phyloP scores from a whole-genome alignment of 495 filamentous ascomycete genomes.

The Aspergillus nanangensis region DNA sequence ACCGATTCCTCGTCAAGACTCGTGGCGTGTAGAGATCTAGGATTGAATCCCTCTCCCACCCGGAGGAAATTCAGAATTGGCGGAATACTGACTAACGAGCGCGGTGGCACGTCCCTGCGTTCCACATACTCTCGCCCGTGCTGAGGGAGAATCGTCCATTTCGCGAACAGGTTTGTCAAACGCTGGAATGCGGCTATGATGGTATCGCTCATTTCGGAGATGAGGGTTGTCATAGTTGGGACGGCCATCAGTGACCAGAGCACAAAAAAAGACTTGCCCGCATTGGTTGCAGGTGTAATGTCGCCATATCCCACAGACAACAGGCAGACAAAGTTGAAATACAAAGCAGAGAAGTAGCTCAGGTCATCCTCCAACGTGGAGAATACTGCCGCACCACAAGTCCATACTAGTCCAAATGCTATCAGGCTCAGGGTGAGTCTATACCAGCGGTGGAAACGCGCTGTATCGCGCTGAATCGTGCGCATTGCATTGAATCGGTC shows the following conservation, averaged over 20 bases:
- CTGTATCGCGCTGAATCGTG: conserved; percentile 62
- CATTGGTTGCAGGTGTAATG: conserved; percentile 64
- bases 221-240: conserved; percentile 64
- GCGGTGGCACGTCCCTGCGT: conserved; percentile 36
- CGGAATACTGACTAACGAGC: conserved; percentile 25
- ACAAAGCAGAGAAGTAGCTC: conserved; percentile 72
- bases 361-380: conserved; percentile 45
- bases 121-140: conserved; percentile 42
- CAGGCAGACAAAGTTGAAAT: conserved; percentile 78
- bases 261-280: conserved; percentile 81
- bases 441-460: conserved; percentile 62
- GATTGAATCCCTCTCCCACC: too few species aligned
- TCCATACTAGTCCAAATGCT: conserved; percentile 67
- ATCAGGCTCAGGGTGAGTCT: conserved; percentile 63
- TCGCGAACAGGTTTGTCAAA: conserved; percentile 48
- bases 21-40: too few species aligned
- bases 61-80: conserved; percentile 51
- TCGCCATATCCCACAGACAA: conserved; percentile 92
- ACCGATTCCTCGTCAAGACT: too few species aligned
- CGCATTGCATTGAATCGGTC: conserved; percentile 82
- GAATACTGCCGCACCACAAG: conserved; percentile 76
- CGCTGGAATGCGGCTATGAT: conserved; percentile 53
- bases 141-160: conserved; percentile 56
- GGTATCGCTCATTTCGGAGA: conserved; percentile 61
- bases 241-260: conserved; percentile 71